phyloP scores from a whole-genome alignment of 805 yeast species.

The Grigorovia transvaalensis region DNA sequence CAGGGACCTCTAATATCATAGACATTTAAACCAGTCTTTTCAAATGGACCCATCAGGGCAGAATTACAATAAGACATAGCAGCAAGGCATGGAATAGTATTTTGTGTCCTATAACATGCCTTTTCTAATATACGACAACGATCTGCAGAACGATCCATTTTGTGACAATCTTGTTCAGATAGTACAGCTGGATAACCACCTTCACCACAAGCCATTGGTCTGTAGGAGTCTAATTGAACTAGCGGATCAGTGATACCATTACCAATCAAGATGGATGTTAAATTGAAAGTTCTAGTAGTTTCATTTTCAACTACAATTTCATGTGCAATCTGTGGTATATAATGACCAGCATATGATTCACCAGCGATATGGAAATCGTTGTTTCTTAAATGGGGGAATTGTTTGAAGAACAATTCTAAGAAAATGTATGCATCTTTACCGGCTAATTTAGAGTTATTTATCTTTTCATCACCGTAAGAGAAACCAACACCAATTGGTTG shows the following conservation, averaged over 20 bases:
- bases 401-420: slow-evolving; percentile 69
- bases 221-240: slow-evolving; percentile 65
- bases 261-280: slow-evolving; percentile 78
- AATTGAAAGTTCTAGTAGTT: slow-evolving; percentile 46
- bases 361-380: slow-evolving; percentile 69
- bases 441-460: slow-evolving; percentile 68
- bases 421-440: slow-evolving; percentile 82
- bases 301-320: slow-evolving; percentile 34
- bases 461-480: slow-evolving; percentile 59
- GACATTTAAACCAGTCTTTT: slow-evolving; percentile 70
- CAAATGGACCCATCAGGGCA: slow-evolving; percentile 56
- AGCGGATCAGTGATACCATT: slow-evolving; percentile 86
- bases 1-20: slow-evolving; percentile 79
- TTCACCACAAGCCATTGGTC: slow-evolving; percentile 90
- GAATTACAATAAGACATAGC: slow-evolving; percentile 74
- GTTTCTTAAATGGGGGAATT: slow-evolving; percentile 61
- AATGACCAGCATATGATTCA: slow-evolving; percentile 79
- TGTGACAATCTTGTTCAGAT: slow-evolving; percentile 55
- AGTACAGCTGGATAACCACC: slow-evolving; percentile 78
- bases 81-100: slow-evolving; percentile 70
- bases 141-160: slow-evolving; percentile 51
- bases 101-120: slow-evolving; percentile 52
- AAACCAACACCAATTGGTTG: slow-evolving; percentile 93
- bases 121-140: slow-evolving; percentile 54
- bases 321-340: slow-evolving; percentile 60